Conservation (phyloP, 176 grass and related monocot species). For the Lolium rigidum region DNA sequence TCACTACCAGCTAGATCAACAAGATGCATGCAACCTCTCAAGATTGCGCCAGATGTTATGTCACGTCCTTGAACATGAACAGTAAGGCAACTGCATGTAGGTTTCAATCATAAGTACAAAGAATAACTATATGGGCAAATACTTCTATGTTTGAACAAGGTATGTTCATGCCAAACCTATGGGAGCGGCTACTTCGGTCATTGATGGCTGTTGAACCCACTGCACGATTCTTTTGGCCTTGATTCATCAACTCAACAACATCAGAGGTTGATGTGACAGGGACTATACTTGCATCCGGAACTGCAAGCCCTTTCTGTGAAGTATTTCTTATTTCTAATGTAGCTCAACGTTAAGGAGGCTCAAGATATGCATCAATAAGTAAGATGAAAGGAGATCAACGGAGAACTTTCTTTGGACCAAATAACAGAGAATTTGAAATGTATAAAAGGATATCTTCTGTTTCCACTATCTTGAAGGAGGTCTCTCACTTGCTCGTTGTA, state of each 20-base stretch:
- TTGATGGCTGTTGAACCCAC: conserved; percentile 82
- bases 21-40: conserved; percentile 90
- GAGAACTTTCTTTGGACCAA: background rate
- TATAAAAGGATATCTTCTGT: conserved; percentile 94
- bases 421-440: too few species aligned
- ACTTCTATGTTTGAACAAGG: conserved; percentile 37
- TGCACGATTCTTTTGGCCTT: conserved; percentile 76
- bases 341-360: conserved; percentile 60
- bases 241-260: conserved; percentile 82
- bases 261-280: conserved; percentile 70
- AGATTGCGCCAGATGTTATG: conserved; percentile 51
- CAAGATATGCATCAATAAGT: conserved; percentile 28
- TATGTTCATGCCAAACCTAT: conserved; percentile 56
- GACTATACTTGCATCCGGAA: conserved; percentile 78
- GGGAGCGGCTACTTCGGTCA: conserved; percentile 90
- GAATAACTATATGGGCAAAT: conserved; percentile 25
- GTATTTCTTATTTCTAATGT: conserved; percentile 94
- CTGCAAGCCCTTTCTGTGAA: conserved; percentile 75
- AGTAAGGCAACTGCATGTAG: conserved; percentile 71
- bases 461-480: conserved; percentile 69
- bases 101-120: conserved; percentile 36
- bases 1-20: conserved; percentile 93
- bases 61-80: conserved; percentile 93
- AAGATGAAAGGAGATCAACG: conserved; percentile 21
- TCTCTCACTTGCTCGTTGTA: conserved; percentile 98